These are phyloP conservation scores for Gaultheria prostrata DNA, from an alignment of 148 eudicot genomes.

Conservation along the genomic window DNA sequence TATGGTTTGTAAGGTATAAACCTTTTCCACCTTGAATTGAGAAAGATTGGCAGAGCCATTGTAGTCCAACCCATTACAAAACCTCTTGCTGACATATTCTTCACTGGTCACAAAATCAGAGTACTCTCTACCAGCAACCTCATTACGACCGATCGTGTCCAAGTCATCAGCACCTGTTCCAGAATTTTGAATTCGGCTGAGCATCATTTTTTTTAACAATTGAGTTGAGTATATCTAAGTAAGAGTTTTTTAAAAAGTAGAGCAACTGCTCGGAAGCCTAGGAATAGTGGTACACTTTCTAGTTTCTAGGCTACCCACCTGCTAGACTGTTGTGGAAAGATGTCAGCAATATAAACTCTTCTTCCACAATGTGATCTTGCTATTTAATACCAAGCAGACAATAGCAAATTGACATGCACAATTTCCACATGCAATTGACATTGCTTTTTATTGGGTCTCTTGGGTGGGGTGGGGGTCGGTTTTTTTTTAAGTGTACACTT, in stretches of 20 bases:
- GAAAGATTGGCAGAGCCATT: slow-evolving; percentile 11
- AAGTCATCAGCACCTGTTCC: slow-evolving; percentile 26
- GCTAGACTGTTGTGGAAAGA: background rate
- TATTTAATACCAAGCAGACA: background rate
- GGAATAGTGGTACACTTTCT: background rate
- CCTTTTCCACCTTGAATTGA: slow-evolving; percentile 44
- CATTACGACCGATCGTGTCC: slow-evolving; percentile 15
- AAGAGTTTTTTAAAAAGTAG: background rate
- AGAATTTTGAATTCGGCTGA: slow-evolving; percentile 6
- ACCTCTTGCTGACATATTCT: slow-evolving; percentile 15
- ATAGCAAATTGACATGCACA: background rate
- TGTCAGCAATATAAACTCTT: background rate
- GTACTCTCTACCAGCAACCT: slow-evolving; percentile 12
- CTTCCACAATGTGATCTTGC: background rate
- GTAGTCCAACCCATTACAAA: slow-evolving; percentile 26
- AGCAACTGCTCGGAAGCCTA: background rate
- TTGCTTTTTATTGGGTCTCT: no score
- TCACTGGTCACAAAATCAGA: slow-evolving; percentile 27
- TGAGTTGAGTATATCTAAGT: background rate
- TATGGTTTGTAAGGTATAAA: slow-evolving; percentile 7
- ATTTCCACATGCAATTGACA: no score
- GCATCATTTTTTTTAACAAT: background rate
- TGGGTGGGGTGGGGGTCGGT: no score
- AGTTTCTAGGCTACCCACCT: background rate
- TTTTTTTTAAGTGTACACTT: no score